A percentile compares a stretch with the other conserved stretches of the same genome.
phyloP scores from a whole-genome alignment of 352 stramenopile genomes.

The Pythium aristosporum region DNA sequence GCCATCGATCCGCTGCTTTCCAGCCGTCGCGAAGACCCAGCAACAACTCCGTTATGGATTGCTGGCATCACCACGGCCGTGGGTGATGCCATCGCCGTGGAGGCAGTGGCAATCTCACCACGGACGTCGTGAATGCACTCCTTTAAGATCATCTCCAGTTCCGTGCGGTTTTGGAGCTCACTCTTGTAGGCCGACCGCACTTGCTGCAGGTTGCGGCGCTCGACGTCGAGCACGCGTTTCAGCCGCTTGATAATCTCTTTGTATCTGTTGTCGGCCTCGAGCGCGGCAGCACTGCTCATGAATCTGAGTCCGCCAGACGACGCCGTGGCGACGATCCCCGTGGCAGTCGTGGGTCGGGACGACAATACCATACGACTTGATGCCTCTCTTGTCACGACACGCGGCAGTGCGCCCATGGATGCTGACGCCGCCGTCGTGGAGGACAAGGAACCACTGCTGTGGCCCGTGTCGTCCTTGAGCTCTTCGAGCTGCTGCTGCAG shows the following conservation, averaged over 20 bases:
- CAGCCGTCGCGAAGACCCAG: background rate
- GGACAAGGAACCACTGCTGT: background rate
- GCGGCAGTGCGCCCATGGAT: slow-evolving; percentile 33
- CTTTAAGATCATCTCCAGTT: slow-evolving; percentile 81
- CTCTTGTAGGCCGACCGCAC: slow-evolving; percentile 68
- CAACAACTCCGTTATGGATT: background rate
- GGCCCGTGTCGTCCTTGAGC: slow-evolving; percentile 43
- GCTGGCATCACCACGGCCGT: slow-evolving; percentile 16
- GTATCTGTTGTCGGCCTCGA: slow-evolving; percentile 77
- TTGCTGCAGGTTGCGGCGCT: slow-evolving; percentile 80
- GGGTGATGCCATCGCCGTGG: slow-evolving; percentile 21
- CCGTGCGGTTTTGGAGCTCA: slow-evolving; percentile 73
- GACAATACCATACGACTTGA: background rate
- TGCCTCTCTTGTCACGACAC: slow-evolving; percentile 2
- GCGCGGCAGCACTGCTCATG: background rate
- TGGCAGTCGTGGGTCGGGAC: slow-evolving; percentile 29
- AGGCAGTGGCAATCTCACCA: slow-evolving; percentile 44
- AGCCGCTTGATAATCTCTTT: slow-evolving; percentile 93
- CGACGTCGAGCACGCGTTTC: slow-evolving; percentile 87
- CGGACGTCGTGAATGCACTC: slow-evolving; percentile 85
- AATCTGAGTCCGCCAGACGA: background rate
- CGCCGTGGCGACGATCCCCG: slow-evolving; percentile 31
- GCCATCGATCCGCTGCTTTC: slow-evolving; percentile 18
- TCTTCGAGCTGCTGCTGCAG: slow-evolving; percentile 57
- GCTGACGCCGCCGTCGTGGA: slow-evolving; percentile 6